phyloP scores from a whole-genome alignment of 495 filamentous ascomycete species.

The Rusavskia elegans region DNA sequence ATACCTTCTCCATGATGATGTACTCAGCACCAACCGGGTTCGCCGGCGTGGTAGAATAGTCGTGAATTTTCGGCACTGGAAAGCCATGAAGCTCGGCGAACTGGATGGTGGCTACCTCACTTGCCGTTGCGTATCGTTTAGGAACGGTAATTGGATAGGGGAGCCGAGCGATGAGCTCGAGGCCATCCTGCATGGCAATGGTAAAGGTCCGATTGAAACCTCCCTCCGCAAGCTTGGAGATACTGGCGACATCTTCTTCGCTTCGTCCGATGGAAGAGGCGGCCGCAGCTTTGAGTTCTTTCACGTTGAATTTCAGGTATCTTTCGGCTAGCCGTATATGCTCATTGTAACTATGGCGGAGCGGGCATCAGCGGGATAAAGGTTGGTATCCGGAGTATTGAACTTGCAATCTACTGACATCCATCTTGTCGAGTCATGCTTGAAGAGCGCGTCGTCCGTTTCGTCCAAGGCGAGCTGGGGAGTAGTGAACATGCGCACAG shows the following conservation, averaged over 20 bases:
- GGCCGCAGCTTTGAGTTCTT: slow-evolving; percentile 16
- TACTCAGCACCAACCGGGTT: slow-evolving; percentile 24
- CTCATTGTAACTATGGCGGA: slow-evolving; percentile 12
- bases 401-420: too few relatives aligned
- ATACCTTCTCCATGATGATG: slow-evolving; percentile 23
- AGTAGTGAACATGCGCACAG: too few relatives aligned
- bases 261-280: slow-evolving; percentile 4
- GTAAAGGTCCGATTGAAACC: slow-evolving; percentile 23
- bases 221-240: slow-evolving; percentile 21
- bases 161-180: slow-evolving; percentile 22
- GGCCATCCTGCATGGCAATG: slow-evolving; percentile 15
- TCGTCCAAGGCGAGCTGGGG: too few relatives aligned
- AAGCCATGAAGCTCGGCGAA: slow-evolving; percentile 18
- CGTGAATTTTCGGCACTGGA: slow-evolving; percentile 18
- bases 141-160: slow-evolving; percentile 21
- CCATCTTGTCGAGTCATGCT: too few relatives aligned
- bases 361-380: too few relatives aligned
- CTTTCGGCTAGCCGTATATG: slow-evolving; percentile 10
- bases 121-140: slow-evolving; percentile 22
- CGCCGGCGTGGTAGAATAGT: slow-evolving; percentile 14
- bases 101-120: slow-evolving; percentile 29
- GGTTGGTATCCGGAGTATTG: too few relatives aligned
- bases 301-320: slow-evolving; percentile 14
- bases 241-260: slow-evolving; percentile 6
- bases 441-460: too few relatives aligned